Percentiles rank a stretch among this genome's conserved stretches.
phyloP scores from a whole-genome alignment of 768 basidiomycete genomes.

The Xerocomellus amylosporus region DNA sequence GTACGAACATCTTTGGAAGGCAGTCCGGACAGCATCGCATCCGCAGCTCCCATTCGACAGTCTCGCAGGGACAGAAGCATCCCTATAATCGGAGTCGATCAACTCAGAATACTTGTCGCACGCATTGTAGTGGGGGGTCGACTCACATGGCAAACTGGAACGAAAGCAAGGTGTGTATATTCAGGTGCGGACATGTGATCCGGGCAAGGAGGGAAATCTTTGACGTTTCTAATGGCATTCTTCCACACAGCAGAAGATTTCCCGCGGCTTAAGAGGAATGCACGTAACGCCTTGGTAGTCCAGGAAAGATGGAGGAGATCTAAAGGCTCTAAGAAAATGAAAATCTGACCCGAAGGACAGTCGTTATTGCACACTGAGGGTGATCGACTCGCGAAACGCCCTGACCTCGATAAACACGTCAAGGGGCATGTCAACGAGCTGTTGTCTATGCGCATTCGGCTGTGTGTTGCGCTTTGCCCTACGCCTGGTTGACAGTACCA shows the following conservation, averaged over 20 bases:
- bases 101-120: background rate
- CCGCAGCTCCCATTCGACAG: constrained; percentile 13
- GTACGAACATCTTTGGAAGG: constrained; percentile 9
- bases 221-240: constrained; percentile 18
- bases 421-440: constrained; percentile 10
- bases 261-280: constrained; percentile 23
- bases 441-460: background rate
- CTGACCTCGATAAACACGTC: constrained; percentile 17
- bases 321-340: constrained; percentile 29
- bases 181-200: constrained; percentile 28
- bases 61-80: constrained; percentile 13
- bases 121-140: too few relatives aligned
- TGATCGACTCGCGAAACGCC: background rate
- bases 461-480: background rate
- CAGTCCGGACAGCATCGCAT: constrained; percentile 10
- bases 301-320: constrained; percentile 34
- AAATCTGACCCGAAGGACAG: constrained; percentile 7
- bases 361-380: background rate
- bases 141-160: constrained; percentile 31
- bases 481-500: constrained; percentile 1
- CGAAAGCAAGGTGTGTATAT: constrained; percentile 31
- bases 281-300: constrained; percentile 29
- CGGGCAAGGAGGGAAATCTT: constrained; percentile 27
- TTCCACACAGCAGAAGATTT: constrained; percentile 27
- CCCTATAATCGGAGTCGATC: background rate